phyloP scores from a whole-genome alignment of 176 grass and related monocot species.

The Musa troglodytarum region DNA sequence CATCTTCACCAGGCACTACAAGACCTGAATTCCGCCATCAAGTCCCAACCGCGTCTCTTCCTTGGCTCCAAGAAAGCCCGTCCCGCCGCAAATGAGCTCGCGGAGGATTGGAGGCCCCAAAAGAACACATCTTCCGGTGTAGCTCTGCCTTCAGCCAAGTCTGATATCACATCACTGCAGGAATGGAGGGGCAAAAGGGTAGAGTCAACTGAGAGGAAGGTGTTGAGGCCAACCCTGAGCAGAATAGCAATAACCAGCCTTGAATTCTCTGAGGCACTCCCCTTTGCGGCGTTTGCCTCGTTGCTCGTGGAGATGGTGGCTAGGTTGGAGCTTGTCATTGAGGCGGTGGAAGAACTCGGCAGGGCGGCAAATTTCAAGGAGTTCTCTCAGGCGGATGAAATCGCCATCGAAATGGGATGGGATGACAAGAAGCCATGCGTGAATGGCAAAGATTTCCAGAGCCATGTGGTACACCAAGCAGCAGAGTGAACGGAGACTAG shows the following conservation, averaged over 20 bases:
- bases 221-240: conserved; percentile 58
- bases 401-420: conserved; percentile 36
- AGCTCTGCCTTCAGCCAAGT: conserved; percentile 50
- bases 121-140: conserved; percentile 20
- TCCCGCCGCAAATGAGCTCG: conserved; percentile 23
- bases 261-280: conserved; percentile 82
- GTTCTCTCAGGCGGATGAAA: conserved; percentile 34
- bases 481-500: background rate
- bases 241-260: conserved; percentile 72
- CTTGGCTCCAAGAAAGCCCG: conserved; percentile 40
- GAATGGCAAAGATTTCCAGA: conserved; percentile 21
- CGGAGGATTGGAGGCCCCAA: conserved; percentile 20
- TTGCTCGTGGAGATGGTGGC: conserved; percentile 89
- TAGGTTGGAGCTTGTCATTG: conserved; percentile 76
- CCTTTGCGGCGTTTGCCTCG: conserved; percentile 83
- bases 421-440: conserved; percentile 31
- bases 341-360: conserved; percentile 70
- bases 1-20: conserved; percentile 64
- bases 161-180: conserved; percentile 33
- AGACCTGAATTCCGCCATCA: conserved; percentile 56
- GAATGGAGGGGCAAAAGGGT: conserved; percentile 31
- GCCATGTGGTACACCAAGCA: conserved; percentile 5
- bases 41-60: conserved; percentile 61
- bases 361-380: conserved; percentile 68
- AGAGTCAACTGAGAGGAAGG: conserved; percentile 24